These are phyloP conservation scores for Candida gigantensis DNA, from an alignment of 1,139 yeast species.

Conservation along the genomic window DNA sequence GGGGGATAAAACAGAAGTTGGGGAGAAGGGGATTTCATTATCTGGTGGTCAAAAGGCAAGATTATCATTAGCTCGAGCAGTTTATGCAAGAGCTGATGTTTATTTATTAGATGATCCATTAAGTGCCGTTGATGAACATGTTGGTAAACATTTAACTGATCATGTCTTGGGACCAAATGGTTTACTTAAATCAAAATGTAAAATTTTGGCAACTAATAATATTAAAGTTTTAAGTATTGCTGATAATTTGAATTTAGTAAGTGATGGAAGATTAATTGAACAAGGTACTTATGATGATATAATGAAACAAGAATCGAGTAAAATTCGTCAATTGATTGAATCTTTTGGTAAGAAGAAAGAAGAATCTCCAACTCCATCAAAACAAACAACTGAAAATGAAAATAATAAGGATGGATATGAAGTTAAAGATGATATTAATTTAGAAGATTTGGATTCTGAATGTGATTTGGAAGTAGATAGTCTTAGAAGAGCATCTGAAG, in stretches of 20 bases:
- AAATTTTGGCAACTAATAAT: conserved; percentile 84
- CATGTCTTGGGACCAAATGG: conserved; percentile 76
- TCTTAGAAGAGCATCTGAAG: conserved; percentile 71
- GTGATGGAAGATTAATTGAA: conserved; percentile 77
- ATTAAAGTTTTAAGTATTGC: conserved; percentile 84
- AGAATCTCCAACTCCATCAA: conserved; percentile 13
- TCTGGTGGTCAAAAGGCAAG: conserved; percentile 47
- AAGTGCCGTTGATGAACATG: conserved; percentile 41
- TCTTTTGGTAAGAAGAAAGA: conserved; percentile 70
- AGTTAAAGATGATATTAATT: conserved; percentile 17
- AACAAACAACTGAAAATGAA: conserved; percentile 10
- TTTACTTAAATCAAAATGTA: conserved; percentile 71
- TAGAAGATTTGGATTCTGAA: conserved; percentile 33
- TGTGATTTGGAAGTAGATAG: conserved; percentile 39
- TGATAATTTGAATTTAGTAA: conserved; percentile 67
- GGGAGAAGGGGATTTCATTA: conserved; percentile 44
- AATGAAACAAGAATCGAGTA: conserved; percentile 53
- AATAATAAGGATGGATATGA: conserved; percentile 14
- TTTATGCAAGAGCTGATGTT: conserved; percentile 40
- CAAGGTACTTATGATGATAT: conserved; percentile 68
- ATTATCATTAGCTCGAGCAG: conserved; percentile 40
- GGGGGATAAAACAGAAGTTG: conserved; percentile 41
- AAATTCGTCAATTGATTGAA: conserved; percentile 60
- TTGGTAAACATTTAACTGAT: conserved; percentile 33
- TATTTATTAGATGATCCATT: conserved; percentile 37